Evolutionary conservation across 225 moss, liverwort and hornwort genomes (phyloP).

Genomic region (Ulota crispa): DNA sequence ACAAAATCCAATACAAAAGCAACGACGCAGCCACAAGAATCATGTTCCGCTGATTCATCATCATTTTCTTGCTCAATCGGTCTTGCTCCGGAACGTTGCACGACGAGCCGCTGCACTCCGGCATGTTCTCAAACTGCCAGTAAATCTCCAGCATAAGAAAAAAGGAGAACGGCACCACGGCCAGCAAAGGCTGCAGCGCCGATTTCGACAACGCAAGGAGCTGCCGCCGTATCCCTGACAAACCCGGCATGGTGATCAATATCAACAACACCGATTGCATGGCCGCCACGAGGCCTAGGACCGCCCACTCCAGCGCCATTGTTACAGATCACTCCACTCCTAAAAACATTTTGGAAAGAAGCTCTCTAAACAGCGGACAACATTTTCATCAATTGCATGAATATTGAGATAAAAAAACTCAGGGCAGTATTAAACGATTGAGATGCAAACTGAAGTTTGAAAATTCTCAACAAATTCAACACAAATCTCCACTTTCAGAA

Average conservation of each 20-base stretch:
- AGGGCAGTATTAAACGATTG: not conserved
- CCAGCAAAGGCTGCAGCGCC: conserved; percentile 44
- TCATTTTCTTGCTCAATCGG: conserved; percentile 32
- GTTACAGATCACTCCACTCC: not conserved
- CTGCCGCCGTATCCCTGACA: conserved; percentile 33
- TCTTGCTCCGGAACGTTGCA: conserved; percentile 45
- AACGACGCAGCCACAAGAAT: conserved; percentile 37
- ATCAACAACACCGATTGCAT: conserved; percentile 38
- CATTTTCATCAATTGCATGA: not conserved
- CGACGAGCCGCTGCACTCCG: conserved; percentile 39
- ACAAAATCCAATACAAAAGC: conserved; percentile 50
- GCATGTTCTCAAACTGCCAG: conserved; percentile 54
- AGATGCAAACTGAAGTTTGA: not conserved
- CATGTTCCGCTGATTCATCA: conserved; percentile 45
- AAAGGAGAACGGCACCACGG: conserved; percentile 38
- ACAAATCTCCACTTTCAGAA: conserved; percentile 6
- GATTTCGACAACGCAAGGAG: conserved; percentile 34
- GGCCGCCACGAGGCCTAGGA: conserved; percentile 24
- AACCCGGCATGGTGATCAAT: conserved; percentile 42
- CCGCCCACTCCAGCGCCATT: conserved; percentile 52
- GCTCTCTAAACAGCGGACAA: not conserved
- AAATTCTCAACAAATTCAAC: not conserved
- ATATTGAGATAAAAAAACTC: not conserved
- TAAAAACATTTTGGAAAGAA: not conserved
- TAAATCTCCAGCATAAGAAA: conserved; percentile 51